These are phyloP conservation scores for Lipomyces starkeyi DNA, from an alignment of 805 yeast species.

Conservation along the genomic window DNA sequence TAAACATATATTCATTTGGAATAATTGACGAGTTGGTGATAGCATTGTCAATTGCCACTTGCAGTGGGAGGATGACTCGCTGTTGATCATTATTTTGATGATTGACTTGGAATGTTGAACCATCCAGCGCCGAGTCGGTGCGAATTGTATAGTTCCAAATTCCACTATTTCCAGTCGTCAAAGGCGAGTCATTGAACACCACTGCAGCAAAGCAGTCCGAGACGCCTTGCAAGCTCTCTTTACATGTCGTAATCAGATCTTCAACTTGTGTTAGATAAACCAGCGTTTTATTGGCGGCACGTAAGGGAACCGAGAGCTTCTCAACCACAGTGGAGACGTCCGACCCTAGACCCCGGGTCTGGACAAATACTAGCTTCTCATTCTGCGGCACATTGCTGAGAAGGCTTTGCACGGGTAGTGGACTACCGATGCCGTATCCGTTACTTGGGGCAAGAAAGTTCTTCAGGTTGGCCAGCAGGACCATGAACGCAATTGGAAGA, in stretches of 20 bases:
- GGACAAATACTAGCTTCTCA: too few species aligned
- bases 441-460: too few species aligned
- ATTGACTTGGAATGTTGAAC: constrained; percentile 37
- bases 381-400: too few species aligned
- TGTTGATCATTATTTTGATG: constrained; percentile 40
- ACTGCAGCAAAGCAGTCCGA: constrained; percentile 45
- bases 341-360: too few species aligned
- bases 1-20: constrained; percentile 42
- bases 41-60: constrained; percentile 43
- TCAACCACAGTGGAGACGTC: too few species aligned
- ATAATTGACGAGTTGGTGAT: constrained; percentile 10
- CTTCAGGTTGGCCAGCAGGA: too few species aligned
- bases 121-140: constrained; percentile 41
- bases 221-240: constrained; percentile 42
- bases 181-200: constrained; percentile 43
- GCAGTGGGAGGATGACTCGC: constrained; percentile 43
- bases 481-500: too few species aligned
- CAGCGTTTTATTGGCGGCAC: too few species aligned
- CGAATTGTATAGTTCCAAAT: constrained; percentile 46
- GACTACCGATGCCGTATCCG: too few species aligned
- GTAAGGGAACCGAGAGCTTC: too few species aligned
- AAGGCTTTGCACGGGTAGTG: too few species aligned
- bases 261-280: not conserved
- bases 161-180: constrained; percentile 12
- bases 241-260: constrained; percentile 34